Base-by-base conservation (phyloP, 1,139 yeast species). In the Pichia inconspicua region DNA sequence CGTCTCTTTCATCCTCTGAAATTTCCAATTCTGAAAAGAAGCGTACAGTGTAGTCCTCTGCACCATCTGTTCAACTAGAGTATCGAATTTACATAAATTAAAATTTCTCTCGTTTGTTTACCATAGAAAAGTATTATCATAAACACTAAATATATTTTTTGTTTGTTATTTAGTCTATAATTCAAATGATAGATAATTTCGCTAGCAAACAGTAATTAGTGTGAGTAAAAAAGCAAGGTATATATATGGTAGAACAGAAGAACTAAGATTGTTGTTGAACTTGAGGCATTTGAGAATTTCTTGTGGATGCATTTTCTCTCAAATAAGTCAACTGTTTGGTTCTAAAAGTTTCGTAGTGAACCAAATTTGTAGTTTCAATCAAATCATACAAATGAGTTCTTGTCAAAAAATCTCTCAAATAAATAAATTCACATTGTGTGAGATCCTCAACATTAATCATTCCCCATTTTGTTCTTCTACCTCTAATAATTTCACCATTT, bases 301-400 rank as follows among this genome's bases (percentile, higher is more conserved):
- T 60, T 31, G 66, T 55, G 17, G 65, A 63, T 37, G 94, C 89
- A 65, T 84, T 87, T 69, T 92, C 97, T 71, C 92, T 92, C 68
- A 92, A 77, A 14, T 96, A 95, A 54, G 89, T 81, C 68, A 92
- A 80, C 70, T 92, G 98, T 70, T 90, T 88, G 31, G 96, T 77
- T 69, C 98, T 83, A 73, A 90, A 92, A 49, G 83, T 76, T 72
- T 92, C 98, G 68, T 92, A 92, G 67, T 92, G 98, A 50, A 83
- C 77, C 59, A 82, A 75, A 6, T 95, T 73, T 5, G 98, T 92
- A 17, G 96, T 82, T 66, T 92, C 98, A 63, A 92, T 92, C 66
- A 92, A 80, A 66, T 92, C 98, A 68, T 89, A 97, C 62, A 92
- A 75, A 67, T 92, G 97, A 30, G 97, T 90, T 71, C 97, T 82